Evolutionary conservation across 768 basidiomycete genomes (phyloP).

Genomic region (Roridomyces roridus): DNA sequence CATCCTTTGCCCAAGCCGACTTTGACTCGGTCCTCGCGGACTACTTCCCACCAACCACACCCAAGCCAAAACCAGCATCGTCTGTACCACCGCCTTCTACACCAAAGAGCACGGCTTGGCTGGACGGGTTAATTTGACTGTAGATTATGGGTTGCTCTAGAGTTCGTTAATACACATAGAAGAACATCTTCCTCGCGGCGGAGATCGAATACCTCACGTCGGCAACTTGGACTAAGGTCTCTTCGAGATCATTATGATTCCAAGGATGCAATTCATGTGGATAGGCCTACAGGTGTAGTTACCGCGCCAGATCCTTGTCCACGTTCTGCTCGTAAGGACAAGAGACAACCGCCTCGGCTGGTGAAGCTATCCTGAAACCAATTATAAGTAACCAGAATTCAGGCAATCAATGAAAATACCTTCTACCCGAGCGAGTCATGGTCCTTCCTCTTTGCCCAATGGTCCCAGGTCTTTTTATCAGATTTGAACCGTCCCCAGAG

Average conservation of each 20-base stretch:
- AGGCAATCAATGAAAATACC: too few species aligned
- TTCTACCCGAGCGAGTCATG: constrained; percentile 1
- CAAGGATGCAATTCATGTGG: neutral
- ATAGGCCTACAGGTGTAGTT: too few species aligned
- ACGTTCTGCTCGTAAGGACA: too few species aligned
- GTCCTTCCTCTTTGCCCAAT: constrained; percentile 13
- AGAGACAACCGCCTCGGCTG: too few species aligned
- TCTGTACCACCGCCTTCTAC: constrained; percentile 12
- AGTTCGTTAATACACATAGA: too few species aligned
- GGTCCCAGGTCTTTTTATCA: constrained; percentile 14
- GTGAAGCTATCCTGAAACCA: too few species aligned
- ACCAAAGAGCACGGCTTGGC: constrained; percentile 29
- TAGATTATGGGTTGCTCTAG: neutral
- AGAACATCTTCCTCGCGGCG: too few species aligned
- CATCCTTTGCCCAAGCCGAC: constrained; percentile 47
- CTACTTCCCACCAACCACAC: constrained; percentile 56
- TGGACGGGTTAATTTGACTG: constrained; percentile 22
- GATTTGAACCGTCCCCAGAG: constrained; percentile 22
- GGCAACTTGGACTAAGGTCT: too few species aligned
- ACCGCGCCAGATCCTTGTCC: too few species aligned
- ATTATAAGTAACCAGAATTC: too few species aligned
- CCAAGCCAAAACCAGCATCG: constrained; percentile 24
- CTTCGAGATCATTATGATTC: too few species aligned
- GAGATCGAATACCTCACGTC: too few species aligned
- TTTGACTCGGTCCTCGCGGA: constrained; percentile 81